Conservation (phyloP, 768 basidiomycete species). For the Calocera cornea region DNA sequence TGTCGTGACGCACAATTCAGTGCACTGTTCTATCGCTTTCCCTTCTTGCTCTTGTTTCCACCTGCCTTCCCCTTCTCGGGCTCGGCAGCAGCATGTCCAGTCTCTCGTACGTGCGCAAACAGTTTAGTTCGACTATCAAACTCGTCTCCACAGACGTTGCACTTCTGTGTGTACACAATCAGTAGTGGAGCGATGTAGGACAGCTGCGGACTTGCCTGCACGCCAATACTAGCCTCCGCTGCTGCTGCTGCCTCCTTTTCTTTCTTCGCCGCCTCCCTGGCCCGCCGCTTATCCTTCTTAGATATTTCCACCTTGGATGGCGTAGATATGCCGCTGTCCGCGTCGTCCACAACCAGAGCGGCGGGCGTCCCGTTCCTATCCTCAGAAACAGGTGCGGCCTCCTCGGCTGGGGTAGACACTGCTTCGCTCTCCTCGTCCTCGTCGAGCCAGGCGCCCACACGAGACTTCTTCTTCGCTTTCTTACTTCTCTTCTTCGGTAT, state of each 20-base stretch:
- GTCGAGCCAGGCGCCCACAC: background rate
- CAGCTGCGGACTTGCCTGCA: background rate
- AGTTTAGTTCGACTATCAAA: slow-evolving; percentile 62
- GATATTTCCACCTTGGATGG: slow-evolving; percentile 28
- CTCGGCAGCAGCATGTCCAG: slow-evolving; percentile 44
- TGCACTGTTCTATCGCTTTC: background rate
- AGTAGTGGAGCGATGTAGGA: background rate
- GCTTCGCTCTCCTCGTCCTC: slow-evolving; percentile 8
- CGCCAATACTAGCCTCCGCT: slow-evolving; percentile 12
- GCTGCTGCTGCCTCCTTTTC: slow-evolving; percentile 28
- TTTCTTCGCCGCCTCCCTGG: slow-evolving; percentile 61
- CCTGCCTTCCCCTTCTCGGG: background rate
- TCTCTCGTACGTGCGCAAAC: slow-evolving; percentile 56
- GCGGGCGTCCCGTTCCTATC: slow-evolving; percentile 19
- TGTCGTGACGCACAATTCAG: background rate
- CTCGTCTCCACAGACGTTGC: slow-evolving; percentile 51
- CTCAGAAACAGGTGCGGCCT: slow-evolving; percentile 12
- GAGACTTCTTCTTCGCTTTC: slow-evolving; percentile 12
- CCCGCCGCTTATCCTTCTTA: slow-evolving; percentile 72
- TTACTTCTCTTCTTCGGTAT: slow-evolving; percentile 8
- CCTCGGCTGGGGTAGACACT: slow-evolving; percentile 2
- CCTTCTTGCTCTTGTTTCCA: slow-evolving; percentile 2
- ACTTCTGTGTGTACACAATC: slow-evolving; percentile 25
- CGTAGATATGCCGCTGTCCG: slow-evolving; percentile 5
- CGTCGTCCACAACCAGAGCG: slow-evolving; percentile 10